Base-by-base conservation (phyloP, 306 rosid species). In the Luffa aegyptiaca region DNA sequence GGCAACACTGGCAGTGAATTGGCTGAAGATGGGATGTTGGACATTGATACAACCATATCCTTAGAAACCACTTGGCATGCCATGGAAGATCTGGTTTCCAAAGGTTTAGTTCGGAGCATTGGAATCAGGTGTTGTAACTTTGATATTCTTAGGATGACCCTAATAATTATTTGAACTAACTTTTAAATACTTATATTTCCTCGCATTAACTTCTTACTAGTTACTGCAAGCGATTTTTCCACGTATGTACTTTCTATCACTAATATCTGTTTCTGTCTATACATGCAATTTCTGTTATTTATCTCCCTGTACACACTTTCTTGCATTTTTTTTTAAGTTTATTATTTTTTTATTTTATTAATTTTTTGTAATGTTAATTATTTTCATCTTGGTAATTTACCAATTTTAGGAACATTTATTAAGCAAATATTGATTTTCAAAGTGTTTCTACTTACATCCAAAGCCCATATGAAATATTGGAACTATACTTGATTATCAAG, bases 61-160 rank as follows among this genome's bases (percentile, higher is more conserved):
- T 78, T 94, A 81, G 98, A 94, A 85, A 89, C 97, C 80, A 92
- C 98, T 59, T 94, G 97, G 98, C 97, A 77, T 84, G 90, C 92
- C 1, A 91, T 91, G 98, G 98, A 95, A 86, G 90, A 90, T 45
- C 89, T 95, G 81, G 97, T 92, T 75, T 92, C 96, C 44, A 33
- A 46, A 53, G 97, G 98, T 82, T 88, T 95, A 88, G 98, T 90
- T 72, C 96, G 93, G 75, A 91, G 98, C 89, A 95, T 95, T 80
- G 98, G 98, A 11, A 88, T 88, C 92, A 95, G 98, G 98, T 95
- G 3, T 20, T 5, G 48, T 17, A 5, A 78, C 71, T 37, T 56
- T 53, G 16, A 75, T 52, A 12, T 49, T 49, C 56, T 20, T 49
- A 20, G 3, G 57, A 20, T 2, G 5, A 21, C 36, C 55, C 2